Conservation (phyloP, 2,329 filamentous ascomycete genomes). For the Fusarium nygamai region DNA sequence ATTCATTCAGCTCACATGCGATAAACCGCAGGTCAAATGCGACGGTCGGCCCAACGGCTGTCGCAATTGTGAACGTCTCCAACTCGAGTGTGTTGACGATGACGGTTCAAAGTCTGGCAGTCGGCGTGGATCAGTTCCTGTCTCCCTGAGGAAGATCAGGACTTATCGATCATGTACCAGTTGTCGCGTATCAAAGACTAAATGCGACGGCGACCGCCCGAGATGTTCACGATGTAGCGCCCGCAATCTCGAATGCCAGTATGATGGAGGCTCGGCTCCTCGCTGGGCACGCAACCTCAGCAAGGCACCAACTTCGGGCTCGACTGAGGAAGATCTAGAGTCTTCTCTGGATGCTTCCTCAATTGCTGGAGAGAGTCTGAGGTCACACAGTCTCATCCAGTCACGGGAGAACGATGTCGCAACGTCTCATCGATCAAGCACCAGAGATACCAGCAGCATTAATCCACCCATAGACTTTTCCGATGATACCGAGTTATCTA, state of each 20-base stretch:
- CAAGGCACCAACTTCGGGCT: slow-evolving; percentile 37
- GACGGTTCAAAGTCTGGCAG: slow-evolving; percentile 44
- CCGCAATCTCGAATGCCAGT: slow-evolving; percentile 51
- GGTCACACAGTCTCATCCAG: slow-evolving; percentile 39
- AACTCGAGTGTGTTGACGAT: slow-evolving; percentile 53
- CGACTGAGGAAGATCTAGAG: slow-evolving; percentile 36
- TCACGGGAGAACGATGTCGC: slow-evolving; percentile 38
- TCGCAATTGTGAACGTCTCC: slow-evolving; percentile 55
- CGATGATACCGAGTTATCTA: slow-evolving; percentile 42
- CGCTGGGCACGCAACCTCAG: slow-evolving; percentile 50
- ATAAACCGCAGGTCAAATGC: slow-evolving; percentile 51
- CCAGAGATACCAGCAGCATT: slow-evolving; percentile 33
- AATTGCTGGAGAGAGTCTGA: slow-evolving; percentile 26
- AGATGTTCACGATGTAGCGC: slow-evolving; percentile 50
- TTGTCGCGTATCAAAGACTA: slow-evolving; percentile 54
- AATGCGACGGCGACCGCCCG: slow-evolving; percentile 54
- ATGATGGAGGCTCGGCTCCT: slow-evolving; percentile 52
- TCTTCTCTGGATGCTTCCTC: slow-evolving; percentile 34
- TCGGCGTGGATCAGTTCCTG: slow-evolving; percentile 39
- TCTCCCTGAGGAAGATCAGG: slow-evolving; percentile 51
- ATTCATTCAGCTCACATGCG: slow-evolving; percentile 17
- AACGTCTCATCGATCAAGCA: slow-evolving; percentile 33
- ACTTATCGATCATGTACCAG: slow-evolving; percentile 54
- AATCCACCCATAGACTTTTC: slow-evolving; percentile 39
- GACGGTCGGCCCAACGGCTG: slow-evolving; percentile 54